These are phyloP conservation scores for Monilinia aucupariae DNA, from an alignment of 2,329 filamentous ascomycete genomes.

Conservation along the genomic window DNA sequence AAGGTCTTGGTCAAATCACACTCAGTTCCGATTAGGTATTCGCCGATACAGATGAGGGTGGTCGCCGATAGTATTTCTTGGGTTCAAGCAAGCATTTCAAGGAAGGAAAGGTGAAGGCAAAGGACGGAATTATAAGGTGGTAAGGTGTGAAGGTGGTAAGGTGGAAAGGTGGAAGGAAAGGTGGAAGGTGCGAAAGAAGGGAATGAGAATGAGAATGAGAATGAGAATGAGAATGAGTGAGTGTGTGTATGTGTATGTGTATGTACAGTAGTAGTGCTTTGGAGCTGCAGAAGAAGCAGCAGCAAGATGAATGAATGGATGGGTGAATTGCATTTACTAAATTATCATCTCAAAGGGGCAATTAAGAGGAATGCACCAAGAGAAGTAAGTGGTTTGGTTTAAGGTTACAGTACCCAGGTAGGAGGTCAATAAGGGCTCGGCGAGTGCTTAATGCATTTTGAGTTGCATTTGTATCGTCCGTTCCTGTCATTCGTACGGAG, in stretches of 20 bases:
- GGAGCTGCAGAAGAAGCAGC: not conserved
- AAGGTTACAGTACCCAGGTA: too few species aligned
- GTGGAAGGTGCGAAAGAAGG: not conserved
- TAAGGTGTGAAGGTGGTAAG: not conserved
- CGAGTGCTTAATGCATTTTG: too few species aligned
- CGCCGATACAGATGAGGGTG: too few species aligned
- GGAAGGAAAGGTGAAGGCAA: not conserved
- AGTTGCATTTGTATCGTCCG: too few species aligned
- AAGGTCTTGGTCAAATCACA: not conserved
- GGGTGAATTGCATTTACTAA: too few species aligned
- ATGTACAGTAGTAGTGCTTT: not conserved
- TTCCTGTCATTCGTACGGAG: too few species aligned
- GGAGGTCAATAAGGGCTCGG: too few species aligned
- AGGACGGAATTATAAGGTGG: not conserved
- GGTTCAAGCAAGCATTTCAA: not conserved
- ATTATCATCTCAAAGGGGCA: conserved; percentile 4
- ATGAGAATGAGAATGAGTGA: not conserved
- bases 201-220: not conserved
- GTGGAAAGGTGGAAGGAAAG: not conserved
- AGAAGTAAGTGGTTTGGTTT: too few species aligned
- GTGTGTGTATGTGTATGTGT: not conserved
- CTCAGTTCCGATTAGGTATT: not conserved
- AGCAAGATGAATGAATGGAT: not conserved
- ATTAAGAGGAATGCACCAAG: not conserved
- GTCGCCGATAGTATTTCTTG: not conserved